Evolutionary conservation across 371 early-diverging fungal genomes (phyloP).

Genomic region (Vairimorpha necatrix): DNA sequence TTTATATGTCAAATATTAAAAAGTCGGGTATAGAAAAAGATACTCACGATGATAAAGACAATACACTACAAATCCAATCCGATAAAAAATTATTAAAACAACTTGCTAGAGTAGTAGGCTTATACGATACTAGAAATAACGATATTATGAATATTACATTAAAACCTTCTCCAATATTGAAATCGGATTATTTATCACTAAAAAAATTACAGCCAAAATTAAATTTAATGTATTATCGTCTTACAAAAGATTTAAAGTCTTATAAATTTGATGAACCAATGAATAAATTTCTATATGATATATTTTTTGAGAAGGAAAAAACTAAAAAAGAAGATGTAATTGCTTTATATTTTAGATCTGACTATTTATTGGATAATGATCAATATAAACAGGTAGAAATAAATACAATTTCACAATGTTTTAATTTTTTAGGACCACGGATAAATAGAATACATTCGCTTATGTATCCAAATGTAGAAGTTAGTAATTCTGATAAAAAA

Average conservation of each 20-base stretch:
- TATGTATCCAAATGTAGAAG: not conserved
- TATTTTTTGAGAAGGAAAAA: not conserved
- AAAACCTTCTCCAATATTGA: not conserved
- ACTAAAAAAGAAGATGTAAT: not conserved
- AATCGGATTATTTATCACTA: not conserved
- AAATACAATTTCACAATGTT: constrained; percentile 46
- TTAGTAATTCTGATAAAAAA: constrained; percentile 20
- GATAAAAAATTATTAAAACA: not conserved
- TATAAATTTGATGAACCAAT: constrained; percentile 5
- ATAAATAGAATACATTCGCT: constrained; percentile 34
- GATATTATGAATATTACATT: not conserved
- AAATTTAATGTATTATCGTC: not conserved
- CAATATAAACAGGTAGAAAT: constrained; percentile 53
- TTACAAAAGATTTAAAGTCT: not conserved
- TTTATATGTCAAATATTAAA: too few relatives aligned
- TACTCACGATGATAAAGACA: too few relatives aligned
- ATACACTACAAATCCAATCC: too few relatives aligned
- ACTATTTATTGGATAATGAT: constrained; percentile 40
- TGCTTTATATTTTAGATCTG: constrained; percentile 33
- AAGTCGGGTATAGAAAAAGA: too few relatives aligned
- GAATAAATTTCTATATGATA: not conserved
- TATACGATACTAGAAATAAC: not conserved
- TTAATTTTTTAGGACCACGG: constrained; percentile 23
- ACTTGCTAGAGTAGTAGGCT: not conserved
- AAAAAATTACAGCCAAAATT: not conserved